Conservation (phyloP, 1,139 yeast species). For the Zygotorulaspora mrakii region DNA sequence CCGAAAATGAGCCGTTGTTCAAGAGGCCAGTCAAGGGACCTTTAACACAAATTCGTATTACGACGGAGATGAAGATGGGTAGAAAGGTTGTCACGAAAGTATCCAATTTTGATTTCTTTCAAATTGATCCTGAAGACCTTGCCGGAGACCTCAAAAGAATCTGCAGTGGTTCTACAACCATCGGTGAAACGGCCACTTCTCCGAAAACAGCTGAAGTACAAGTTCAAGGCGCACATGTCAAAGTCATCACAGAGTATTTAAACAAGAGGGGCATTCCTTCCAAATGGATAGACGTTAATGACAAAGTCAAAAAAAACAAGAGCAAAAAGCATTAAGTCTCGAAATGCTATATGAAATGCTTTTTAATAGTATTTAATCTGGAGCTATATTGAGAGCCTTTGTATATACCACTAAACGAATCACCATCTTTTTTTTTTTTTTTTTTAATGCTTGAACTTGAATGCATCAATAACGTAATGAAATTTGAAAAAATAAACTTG, state of each 20-base stretch:
- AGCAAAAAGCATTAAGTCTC: slow-evolving; percentile 18
- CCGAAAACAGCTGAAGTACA: slow-evolving; percentile 63
- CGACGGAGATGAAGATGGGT: slow-evolving; percentile 77
- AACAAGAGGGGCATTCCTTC: slow-evolving; percentile 65
- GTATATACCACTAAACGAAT: neutral
- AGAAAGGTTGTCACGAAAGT: slow-evolving; percentile 75
- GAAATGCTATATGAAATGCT: too few relatives aligned
- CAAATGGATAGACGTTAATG: slow-evolving; percentile 62
- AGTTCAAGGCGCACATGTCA: slow-evolving; percentile 89
- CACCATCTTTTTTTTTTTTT: neutral
- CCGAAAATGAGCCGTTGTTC: slow-evolving; percentile 40
- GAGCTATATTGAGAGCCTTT: too few relatives aligned
- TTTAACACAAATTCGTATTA: slow-evolving; percentile 61
- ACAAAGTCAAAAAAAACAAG: slow-evolving; percentile 60
- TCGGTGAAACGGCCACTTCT: slow-evolving; percentile 52
- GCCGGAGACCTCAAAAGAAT: slow-evolving; percentile 68
- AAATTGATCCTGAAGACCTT: slow-evolving; percentile 59
- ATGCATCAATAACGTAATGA: neutral
- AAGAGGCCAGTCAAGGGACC: slow-evolving; percentile 54
- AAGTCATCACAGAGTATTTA: slow-evolving; percentile 54
- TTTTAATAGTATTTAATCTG: too few relatives aligned
- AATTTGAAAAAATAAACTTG: neutral
- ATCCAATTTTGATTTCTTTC: slow-evolving; percentile 63
- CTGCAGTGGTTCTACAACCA: slow-evolving; percentile 87
- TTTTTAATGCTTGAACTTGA: neutral